Evolutionary conservation across 768 basidiomycete species (phyloP), one percentile per base, ranked within the genome.

Genomic region (Boletus rubroflammeus): DNA sequence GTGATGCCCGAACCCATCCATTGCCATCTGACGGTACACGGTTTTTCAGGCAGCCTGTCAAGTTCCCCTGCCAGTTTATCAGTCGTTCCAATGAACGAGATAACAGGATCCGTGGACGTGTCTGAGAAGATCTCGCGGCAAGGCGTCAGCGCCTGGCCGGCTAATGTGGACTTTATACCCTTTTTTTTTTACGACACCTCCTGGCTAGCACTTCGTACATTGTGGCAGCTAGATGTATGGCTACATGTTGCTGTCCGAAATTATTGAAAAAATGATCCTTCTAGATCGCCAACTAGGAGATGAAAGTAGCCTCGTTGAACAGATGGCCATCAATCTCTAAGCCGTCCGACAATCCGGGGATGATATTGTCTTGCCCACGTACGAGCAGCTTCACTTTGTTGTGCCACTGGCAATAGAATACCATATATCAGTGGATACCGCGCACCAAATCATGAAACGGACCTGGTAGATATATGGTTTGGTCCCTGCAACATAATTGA

Each of bases 401-500:
- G 62, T 77, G 72, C 77, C 80, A 86, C 84, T 87, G 43, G 7
- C 10, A 17, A 55, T 43, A 38, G 39, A 2, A 35, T 1, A 42
- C 1, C 50, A 40, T 47, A 38, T 23, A 34, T 47, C 31, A 55
- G 41, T 41, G 13, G 11, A 40, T 14, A 13, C 1, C 19, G 21
- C 14, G 5, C 7, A 21, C 41, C 31, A 10, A 3, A 48, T 6
- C 4, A 21, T 19, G 50, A 49, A 38, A 73, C 83, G 51, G 50
- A 88, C 93, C 82, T 95, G 92, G 72, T 96, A 97, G 69, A 96
- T 89, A 69, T 85, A 95, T 0, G 93, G 96, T 70, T 95, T 94
- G 21, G 91, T 93, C 38, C 92, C 90, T 36, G 94, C 85, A 35
- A 93, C 93, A 64, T 96, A 96, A 65, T 87, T 92, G 60, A 99